phyloP scores from a whole-genome alignment of 2,329 filamentous ascomycete species.

The Arthrobotrys megalospora region DNA sequence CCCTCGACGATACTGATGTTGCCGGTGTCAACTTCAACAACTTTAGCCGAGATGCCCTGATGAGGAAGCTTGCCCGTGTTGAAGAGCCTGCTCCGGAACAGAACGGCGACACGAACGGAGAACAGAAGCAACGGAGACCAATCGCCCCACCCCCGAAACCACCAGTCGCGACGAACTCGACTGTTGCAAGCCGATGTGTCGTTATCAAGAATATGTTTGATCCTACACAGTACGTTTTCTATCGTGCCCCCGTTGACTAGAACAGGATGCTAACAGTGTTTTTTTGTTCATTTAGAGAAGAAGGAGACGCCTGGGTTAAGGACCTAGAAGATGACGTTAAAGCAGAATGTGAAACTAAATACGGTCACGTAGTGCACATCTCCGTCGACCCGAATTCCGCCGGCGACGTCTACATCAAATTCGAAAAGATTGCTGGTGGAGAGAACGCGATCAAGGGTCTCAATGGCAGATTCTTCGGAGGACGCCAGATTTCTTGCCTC shows the following conservation, averaged over 20 bases:
- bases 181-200: slow-evolving; percentile 93
- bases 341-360: slow-evolving; percentile 92
- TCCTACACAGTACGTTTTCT: slow-evolving; percentile 81
- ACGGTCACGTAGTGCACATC: slow-evolving; percentile 98
- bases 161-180: slow-evolving; percentile 72
- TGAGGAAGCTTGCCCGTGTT: slow-evolving; percentile 97
- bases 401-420: slow-evolving; percentile 98
- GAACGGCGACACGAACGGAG: slow-evolving; percentile 67
- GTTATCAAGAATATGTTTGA: slow-evolving; percentile 97
- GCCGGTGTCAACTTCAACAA: slow-evolving; percentile 99
- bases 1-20: slow-evolving; percentile 96
- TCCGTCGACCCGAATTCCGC: slow-evolving; percentile 91
- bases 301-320: slow-evolving; percentile 89
- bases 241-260: slow-evolving; percentile 63
- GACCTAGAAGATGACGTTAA: slow-evolving; percentile 95
- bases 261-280: slow-evolving; percentile 63
- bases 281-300: slow-evolving; percentile 74
- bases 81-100: slow-evolving; percentile 80
- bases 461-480: slow-evolving; percentile 96
- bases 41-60: slow-evolving; percentile 97
- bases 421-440: slow-evolving; percentile 93
- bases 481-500: slow-evolving; percentile 90
- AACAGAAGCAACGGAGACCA: slow-evolving; percentile 45
- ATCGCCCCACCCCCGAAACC: slow-evolving; percentile 51
- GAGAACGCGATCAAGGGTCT: slow-evolving; percentile 98